These are phyloP conservation scores for Olyra latifolia DNA, from an alignment of 176 grass and related monocot genomes.

Conservation along the genomic window DNA sequence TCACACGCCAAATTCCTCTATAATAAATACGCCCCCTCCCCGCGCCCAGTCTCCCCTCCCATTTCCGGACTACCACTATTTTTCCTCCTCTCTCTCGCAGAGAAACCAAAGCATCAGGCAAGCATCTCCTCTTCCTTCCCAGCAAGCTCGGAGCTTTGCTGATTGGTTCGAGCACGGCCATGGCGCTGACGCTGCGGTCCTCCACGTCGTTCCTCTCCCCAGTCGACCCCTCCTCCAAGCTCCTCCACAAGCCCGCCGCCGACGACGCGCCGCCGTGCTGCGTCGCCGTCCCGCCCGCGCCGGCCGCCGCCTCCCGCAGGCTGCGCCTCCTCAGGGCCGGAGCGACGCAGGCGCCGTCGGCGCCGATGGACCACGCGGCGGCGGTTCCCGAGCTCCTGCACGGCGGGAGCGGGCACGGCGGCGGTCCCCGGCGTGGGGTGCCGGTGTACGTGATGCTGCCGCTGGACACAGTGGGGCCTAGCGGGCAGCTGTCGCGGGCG, in stretches of 20 bases:
- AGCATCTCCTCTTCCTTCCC: slow-evolving; percentile 5
- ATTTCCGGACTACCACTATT: no score
- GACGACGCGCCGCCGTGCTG: slow-evolving; percentile 42
- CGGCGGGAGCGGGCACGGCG: neutral
- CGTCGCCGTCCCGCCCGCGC: neutral
- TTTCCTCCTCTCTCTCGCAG: no score
- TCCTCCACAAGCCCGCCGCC: slow-evolving; percentile 42
- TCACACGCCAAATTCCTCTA: neutral
- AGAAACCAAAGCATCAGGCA: no score
- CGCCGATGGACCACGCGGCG: slow-evolving; percentile 15
- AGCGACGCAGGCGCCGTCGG: neutral
- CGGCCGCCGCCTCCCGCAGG: slow-evolving; percentile 21
- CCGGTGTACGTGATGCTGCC: slow-evolving; percentile 97
- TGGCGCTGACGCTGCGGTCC: slow-evolving; percentile 69
- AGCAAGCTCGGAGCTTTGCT: neutral
- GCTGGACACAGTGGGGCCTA: slow-evolving; percentile 68
- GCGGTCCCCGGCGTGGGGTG: slow-evolving; percentile 23
- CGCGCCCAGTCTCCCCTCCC: neutral
- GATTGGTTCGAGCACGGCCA: slow-evolving; percentile 14
- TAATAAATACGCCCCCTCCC: neutral
- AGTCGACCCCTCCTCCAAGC: slow-evolving; percentile 47
- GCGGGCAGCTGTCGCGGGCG: slow-evolving; percentile 42
- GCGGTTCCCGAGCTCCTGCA: slow-evolving; percentile 43
- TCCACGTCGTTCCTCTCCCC: slow-evolving; percentile 54
- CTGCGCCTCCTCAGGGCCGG: slow-evolving; percentile 18